Conservation (phyloP, 345 rosid genomes). For the Psidium friedrichsthalianum region DNA sequence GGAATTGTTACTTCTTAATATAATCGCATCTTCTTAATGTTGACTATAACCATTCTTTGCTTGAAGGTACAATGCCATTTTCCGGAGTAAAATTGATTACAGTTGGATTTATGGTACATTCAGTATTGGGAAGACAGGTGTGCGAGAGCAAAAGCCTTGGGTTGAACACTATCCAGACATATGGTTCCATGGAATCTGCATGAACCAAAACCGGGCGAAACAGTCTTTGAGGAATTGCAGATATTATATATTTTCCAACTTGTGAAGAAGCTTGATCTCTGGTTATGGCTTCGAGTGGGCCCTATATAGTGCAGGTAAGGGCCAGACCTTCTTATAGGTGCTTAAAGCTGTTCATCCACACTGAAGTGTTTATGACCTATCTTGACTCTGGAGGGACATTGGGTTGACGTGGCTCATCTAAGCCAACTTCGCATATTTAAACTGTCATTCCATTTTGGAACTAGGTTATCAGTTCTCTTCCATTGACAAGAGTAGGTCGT, state of each 20-base stretch:
- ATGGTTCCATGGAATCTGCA: slow-evolving; percentile 97
- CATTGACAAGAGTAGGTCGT: background rate
- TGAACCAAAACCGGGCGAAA: slow-evolving; percentile 69
- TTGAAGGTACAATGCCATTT: background rate
- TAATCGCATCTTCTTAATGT: background rate
- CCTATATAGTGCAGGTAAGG: slow-evolving; percentile 88
- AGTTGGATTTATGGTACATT: slow-evolving; percentile 1
- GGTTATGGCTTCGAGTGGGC: slow-evolving; percentile 94
- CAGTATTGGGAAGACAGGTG: slow-evolving; percentile 92
- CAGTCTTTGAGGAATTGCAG: slow-evolving; percentile 67
- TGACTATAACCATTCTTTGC: background rate
- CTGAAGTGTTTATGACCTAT: background rate
- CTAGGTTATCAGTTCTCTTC: background rate
- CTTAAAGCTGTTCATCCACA: background rate
- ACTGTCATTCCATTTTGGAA: background rate
- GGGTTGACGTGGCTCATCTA: background rate
- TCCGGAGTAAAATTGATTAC: background rate
- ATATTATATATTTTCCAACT: slow-evolving; percentile 54
- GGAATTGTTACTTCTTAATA: background rate
- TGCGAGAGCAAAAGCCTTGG: slow-evolving; percentile 79
- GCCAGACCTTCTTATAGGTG: background rate
- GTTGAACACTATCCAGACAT: slow-evolving; percentile 80
- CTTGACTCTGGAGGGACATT: background rate
- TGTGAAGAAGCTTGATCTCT: slow-evolving; percentile 73
- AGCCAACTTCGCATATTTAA: background rate